Base-by-base conservation (phyloP, 768 basidiomycete species). In the Suillus sp. region DNA sequence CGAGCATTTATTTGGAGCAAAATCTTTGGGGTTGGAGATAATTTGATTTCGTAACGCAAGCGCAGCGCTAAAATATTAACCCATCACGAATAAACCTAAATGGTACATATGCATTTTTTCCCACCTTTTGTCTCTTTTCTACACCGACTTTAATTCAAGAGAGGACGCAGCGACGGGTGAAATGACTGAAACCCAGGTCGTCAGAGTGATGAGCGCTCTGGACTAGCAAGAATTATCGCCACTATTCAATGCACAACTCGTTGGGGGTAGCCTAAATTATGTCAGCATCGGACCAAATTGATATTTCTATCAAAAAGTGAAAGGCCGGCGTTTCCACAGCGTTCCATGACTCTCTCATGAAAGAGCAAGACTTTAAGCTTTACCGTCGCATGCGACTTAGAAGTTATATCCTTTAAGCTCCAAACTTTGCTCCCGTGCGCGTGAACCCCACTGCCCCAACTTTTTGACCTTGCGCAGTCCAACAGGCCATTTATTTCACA, bases 11-110 rank as follows among this genome's bases (percentile, higher is more conserved):
- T 65, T 76, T 75, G 25, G 35, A 27, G 66, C 50, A 74, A 75
- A 75, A 72, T 77, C 74, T 77, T 75, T 75, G 74, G 74, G 74
- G 75, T 65, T 64, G 59, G 32, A 35, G 43, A 13, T 54, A 58
- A 57, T 11, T 57, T 40, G 37, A 57, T 57, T 42, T 18, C 38
- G 38, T 57, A 57, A 57, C 27, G 11, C 54, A 14, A 34, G n/a
- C 56, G 56, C 38, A 30, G 37, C 37, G 37, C 55, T 18, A 37
- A 38, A 53, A 56, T 38, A 56, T 38, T 54, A n/a, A 32, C 9
- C 34, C 32, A 22, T 37, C 47, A 25, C 7, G 56, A 57, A 40
- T 30, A 3, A 13, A 20, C 25, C 10, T 14, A n/a, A 34, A 53
- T 13, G 1, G 11, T 14, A 34, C 18, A 7, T 13, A 4, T 34